Evolutionary conservation across 352 stramenopile species (phyloP), one percentile per base, ranked within the genome.

Genomic region (Globisporangium okanoganense): DNA sequence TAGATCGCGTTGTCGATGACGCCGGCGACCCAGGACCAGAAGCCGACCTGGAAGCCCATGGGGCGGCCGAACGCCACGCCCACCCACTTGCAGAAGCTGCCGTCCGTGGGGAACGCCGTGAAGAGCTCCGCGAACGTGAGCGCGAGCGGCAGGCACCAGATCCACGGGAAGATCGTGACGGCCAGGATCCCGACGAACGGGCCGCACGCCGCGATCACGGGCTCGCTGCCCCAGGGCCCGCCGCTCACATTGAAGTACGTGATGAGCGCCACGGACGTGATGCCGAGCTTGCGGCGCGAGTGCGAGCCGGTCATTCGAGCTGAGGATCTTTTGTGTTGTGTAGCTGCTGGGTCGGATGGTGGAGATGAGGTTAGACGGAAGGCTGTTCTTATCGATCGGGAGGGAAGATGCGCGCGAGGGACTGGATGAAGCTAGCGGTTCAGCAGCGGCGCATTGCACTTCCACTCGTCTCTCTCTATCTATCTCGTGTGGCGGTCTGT

Each of bases 1-100:
- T 94, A 95, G 70, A 93, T 91, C 49, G 84, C 81, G 41, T 90
- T 93, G 70, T 94, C 85, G 58, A 94, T 93, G 55, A 94, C 80
- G 24, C 78, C 82, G 5, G 76, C 73, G 27, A 87, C 79, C 86
- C 86, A 95, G 51, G 75, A 91, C 87, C 84, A 94, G 53, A 76
- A 95, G 41, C 83, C 85, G 29, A 92, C 78, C 43, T 93, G 79
- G 69, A 96, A 96, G 56, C 84, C 87, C 87, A 89, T 90, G 61
- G 85, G 84, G 22, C 78, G 73, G 7, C 83, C 85, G 67, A 94
- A 94, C 16, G 82, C 83, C 27, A 83, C 72, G 33, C 84, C 81
- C 43, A 94, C 79, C 85, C 85, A 94, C 52, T 74, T 90, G 61
- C 79, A 90, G 55, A 92, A 94, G 56, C 85, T 90, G 14, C 73